Conservation (phyloP, 352 stramenopile species). For the Phytophthora cactorum region DNA sequence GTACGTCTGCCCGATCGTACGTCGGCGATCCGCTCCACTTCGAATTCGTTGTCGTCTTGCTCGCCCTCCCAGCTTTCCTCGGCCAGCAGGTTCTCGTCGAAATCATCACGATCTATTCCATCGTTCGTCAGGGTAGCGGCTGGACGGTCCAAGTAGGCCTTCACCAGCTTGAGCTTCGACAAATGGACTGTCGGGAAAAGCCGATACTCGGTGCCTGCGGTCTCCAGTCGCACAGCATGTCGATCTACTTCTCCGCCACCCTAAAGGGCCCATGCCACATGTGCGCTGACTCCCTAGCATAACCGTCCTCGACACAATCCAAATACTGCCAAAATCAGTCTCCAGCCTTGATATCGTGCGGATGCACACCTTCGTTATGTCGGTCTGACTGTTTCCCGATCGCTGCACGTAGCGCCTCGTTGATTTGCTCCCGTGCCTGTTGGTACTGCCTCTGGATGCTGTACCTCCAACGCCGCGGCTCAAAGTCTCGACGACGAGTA, state of each 20-base stretch:
- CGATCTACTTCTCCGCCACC: constrained; percentile 17
- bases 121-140: background rate
- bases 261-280: constrained; percentile 35
- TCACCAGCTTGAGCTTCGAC: constrained; percentile 22
- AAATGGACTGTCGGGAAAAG: constrained; percentile 33
- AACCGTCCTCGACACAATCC: constrained; percentile 10
- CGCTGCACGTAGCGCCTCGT: background rate
- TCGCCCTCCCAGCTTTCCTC: constrained; percentile 7
- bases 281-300: constrained; percentile 14
- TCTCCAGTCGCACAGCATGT: constrained; percentile 13
- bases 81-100: constrained; percentile 25
- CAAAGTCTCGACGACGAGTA: background rate
- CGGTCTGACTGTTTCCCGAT: background rate
- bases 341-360: constrained; percentile 1
- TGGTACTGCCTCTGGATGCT: constrained; percentile 9
- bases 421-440: background rate
- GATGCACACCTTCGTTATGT: background rate
- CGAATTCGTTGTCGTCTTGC: constrained; percentile 8
- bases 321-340: constrained; percentile 11
- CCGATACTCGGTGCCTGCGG: constrained; percentile 1
- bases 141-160: constrained; percentile 5
- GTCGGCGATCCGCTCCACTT: constrained; percentile 14
- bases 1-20: background rate
- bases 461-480: constrained; percentile 10
- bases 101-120: constrained; percentile 19